A percentile compares a stretch with the other conserved stretches of the same genome.
These are phyloP conservation scores for Wickerhamiella kurtzmanii DNA, from an alignment of 805 yeast genomes.

Conservation along the genomic window DNA sequence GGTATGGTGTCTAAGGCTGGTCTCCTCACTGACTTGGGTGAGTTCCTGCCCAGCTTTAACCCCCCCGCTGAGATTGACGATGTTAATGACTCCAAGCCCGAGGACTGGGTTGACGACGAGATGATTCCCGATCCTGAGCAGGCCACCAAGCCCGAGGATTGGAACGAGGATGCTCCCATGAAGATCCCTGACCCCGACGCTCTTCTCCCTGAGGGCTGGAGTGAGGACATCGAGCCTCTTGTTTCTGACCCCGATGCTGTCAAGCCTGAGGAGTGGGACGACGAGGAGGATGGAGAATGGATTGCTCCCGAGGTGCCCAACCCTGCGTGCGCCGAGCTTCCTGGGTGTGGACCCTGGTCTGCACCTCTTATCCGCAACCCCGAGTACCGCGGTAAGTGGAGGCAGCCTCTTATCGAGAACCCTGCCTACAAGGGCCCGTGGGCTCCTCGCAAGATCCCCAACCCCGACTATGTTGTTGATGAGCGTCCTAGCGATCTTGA, in stretches of 20 bases:
- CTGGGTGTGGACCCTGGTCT: constrained; percentile 76
- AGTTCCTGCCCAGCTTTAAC: constrained; percentile 50
- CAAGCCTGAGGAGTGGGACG: constrained; percentile 76
- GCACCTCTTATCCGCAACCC: constrained; percentile 58
- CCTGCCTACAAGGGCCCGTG: constrained; percentile 73
- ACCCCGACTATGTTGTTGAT: constrained; percentile 58
- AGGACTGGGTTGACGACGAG: constrained; percentile 65
- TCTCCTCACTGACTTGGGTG: constrained; percentile 40
- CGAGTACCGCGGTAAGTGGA: constrained; percentile 66
- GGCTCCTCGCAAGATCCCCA: constrained; percentile 50
- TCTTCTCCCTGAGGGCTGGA: constrained; percentile 66
- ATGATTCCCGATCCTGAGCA: constrained; percentile 54
- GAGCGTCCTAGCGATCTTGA: constrained; percentile 43
- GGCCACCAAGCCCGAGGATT: constrained; percentile 62
- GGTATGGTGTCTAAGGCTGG: constrained; percentile 67
- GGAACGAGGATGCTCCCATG: constrained; percentile 62
- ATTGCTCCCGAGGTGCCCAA: constrained; percentile 53
- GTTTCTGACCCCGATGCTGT: constrained; percentile 55
- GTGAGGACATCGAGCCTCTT: constrained; percentile 43
- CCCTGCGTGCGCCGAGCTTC: constrained; percentile 49
- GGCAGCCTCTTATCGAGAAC: constrained; percentile 50
- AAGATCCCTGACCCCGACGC: constrained; percentile 56
- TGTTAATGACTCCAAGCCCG: constrained; percentile 49
- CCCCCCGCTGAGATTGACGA: constrained; percentile 56
- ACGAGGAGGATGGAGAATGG: constrained; percentile 84